Evolutionary conservation across 2,329 filamentous ascomycete genomes (phyloP), one percentile per base, ranked within the genome.

Genomic region (Cytospora mali): DNA sequence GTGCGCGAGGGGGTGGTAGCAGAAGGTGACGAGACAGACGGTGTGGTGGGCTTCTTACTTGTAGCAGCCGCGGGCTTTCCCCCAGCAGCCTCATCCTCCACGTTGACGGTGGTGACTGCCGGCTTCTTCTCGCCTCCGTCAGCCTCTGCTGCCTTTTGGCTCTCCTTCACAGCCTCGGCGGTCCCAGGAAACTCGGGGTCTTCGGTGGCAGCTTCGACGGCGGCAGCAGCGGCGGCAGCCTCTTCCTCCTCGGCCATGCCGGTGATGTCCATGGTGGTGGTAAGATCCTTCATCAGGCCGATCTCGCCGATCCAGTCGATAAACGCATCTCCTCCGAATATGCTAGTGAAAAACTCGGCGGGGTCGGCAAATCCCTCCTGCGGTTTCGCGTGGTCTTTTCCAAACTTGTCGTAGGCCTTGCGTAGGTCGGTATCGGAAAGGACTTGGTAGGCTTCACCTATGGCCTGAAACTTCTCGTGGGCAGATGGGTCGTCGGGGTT

Each of bases 261-360:
- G 23, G 92, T 93, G 69, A 99, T 98, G 72, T 99, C 95, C 94
- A 99, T 98, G 51, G 93, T 97, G 72, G 93, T 92, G 21, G 94
- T 98, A 60, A 99, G 84, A 73, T 99, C 95, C 80, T 97, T 98
- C 91, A 99, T 97, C 62, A 99, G 86, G 56, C 92, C 95, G 70
- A 99, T 97, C 82, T 99, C 95, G 69, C 95, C 95, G 72, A 99
- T 98, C 83, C 95, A 92, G 80, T 99, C 94, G 65, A 90, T 83
- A 72, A 99, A 99, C 14, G 94, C 93, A 71, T 97, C 94, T 65
- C 95, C 95, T 69, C 95, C 95, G 73, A 99, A 99, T 70, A 99
- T 99, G 81, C 93, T 96, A 71, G 91, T 91, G 79, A 99, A 99
- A 84, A 99, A 99, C 78, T 99, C 95, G 67, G 93, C 85, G 1